Conservation (phyloP, 768 basidiomycete species). For the Termitomyces eurrhizus region DNA sequence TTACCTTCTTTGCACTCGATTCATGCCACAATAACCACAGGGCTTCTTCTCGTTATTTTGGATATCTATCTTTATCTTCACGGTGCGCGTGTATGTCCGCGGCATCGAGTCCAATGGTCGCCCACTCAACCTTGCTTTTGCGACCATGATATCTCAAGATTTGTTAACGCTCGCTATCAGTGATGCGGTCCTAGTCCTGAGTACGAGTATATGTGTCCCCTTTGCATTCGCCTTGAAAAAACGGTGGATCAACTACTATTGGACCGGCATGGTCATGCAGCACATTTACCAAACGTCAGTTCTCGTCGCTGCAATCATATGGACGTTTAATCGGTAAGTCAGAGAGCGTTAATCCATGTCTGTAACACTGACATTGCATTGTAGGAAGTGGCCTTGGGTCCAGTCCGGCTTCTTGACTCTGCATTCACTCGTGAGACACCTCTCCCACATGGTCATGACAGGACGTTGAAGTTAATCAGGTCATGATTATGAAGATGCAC, state of each 20-base stretch:
- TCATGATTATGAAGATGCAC: slow-evolving; percentile 95
- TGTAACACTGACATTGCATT: not conserved
- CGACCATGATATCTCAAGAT: slow-evolving; percentile 83
- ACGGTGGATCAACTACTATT: slow-evolving; percentile 81
- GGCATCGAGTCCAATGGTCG: slow-evolving; percentile 77
- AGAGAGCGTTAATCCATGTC: not conserved
- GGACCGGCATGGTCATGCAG: slow-evolving; percentile 73
- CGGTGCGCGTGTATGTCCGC: slow-evolving; percentile 70
- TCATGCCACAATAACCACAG: slow-evolving; percentile 29
- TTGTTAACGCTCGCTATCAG: slow-evolving; percentile 77
- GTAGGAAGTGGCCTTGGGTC: slow-evolving; percentile 97
- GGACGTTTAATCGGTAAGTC: slow-evolving; percentile 83
- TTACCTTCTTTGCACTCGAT: not conserved
- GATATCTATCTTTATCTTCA: slow-evolving; percentile 82
- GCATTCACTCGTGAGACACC: slow-evolving; percentile 66
- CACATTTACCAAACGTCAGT: slow-evolving; percentile 74
- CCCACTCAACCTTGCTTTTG: slow-evolving; percentile 76
- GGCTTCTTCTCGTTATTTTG: slow-evolving; percentile 97
- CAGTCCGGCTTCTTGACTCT: slow-evolving; percentile 88
- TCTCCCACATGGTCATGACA: not conserved
- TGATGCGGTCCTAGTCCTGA: slow-evolving; percentile 76
- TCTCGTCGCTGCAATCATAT: slow-evolving; percentile 70
- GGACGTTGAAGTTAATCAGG: slow-evolving; percentile 28
- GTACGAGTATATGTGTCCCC: slow-evolving; percentile 76
- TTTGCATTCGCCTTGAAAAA: slow-evolving; percentile 74